A percentile compares a stretch with the other conserved stretches of the same genome.
These are phyloP conservation scores for Hemileccinum impolitum DNA, from an alignment of 768 basidiomycete genomes.

Conservation along the genomic window DNA sequence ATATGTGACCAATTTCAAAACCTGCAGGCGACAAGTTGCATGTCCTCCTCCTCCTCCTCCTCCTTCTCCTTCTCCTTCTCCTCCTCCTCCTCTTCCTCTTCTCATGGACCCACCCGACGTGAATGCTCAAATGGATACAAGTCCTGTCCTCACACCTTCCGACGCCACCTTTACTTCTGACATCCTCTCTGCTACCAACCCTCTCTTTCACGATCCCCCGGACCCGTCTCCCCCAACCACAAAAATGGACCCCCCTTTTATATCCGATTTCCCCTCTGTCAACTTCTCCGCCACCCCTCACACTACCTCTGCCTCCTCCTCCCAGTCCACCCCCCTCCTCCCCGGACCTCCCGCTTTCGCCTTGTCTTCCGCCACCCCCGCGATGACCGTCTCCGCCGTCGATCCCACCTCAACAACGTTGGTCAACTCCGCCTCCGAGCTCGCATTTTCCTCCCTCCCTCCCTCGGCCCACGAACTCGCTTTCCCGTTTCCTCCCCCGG, in stretches of 20 bases:
- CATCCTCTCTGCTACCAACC: neutral
- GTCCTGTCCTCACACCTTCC: conserved; percentile 11
- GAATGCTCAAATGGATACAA: conserved; percentile 20
- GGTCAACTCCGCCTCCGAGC: conserved; percentile 19
- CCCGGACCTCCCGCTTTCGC: conserved; percentile 29
- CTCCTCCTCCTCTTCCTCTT: conserved; percentile 11
- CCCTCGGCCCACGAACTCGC: conserved; percentile 15
- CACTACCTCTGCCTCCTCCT: neutral
- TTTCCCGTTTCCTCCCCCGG: conserved; percentile 26
- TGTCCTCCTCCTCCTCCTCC: conserved; percentile 16
- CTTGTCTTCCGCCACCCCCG: conserved; percentile 5
- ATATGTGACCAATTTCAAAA: conserved; percentile 21
- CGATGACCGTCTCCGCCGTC: conserved; percentile 9
- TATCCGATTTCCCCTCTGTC: conserved; percentile 42
- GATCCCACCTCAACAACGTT: conserved; percentile 20
- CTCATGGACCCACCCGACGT: conserved; percentile 11
- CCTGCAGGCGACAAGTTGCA: conserved; percentile 16
- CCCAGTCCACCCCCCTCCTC: conserved; percentile 38
- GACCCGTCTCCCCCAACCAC: neutral
- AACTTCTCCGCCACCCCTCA: conserved; percentile 34
- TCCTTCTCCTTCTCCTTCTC: neutral
- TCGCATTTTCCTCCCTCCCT: conserved; percentile 23
- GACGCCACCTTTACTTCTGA: conserved; percentile 12
- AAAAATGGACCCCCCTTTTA: conserved; percentile 35
- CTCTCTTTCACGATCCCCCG: conserved; percentile 1